Evolutionary conservation across 768 basidiomycete species (phyloP), one percentile per base, ranked within the genome.

Genomic region (Tulasnella sp.): DNA sequence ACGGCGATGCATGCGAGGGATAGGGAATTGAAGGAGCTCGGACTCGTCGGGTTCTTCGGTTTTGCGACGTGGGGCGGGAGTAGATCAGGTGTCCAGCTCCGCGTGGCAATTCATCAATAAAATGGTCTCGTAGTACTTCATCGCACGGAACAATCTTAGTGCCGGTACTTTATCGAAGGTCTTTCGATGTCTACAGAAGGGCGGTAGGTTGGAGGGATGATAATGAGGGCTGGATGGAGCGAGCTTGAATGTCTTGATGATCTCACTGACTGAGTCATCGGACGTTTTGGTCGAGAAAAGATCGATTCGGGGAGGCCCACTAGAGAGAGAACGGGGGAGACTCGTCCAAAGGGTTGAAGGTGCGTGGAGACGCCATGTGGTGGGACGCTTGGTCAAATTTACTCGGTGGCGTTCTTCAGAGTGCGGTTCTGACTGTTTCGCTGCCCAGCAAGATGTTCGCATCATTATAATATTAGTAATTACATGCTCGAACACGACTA

Each of bases 191-290:
- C n/a, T n/a, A n/a, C n/a, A n/a, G n/a, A n/a, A n/a, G n/a, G n/a
- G n/a, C n/a, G 78, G 72, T 7, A 79, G 14, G 34, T 44, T 44
- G 24, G 31, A n/a, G 37, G 64, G 28, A 37, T 60, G 24, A 37
- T 79, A 79, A 14, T 7, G 16, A 1, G 78, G 69, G 37, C 34
- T 37, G 20, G 72, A 72, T n/a, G 78, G 50, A 42, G 69, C 69
- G 18, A 79, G 64, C 8, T n/a, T 14, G 18, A n/a, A 18, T 2
- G 78, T 31, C 34, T 79, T 79, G 96, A 92, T 76, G 98, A 88
- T 75, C 98, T 93, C 50, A 98, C 95, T 79, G 98, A 93, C 83
- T 97, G 92, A 48, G 97, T 94, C 11, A 96, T 96, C 42, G 95
- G 93, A 76, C 96, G 93, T n/a, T 90, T 89, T 83, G 93, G 90